Conservation (phyloP, 371 early-diverging fungal species). For the Mucor sp. region DNA sequence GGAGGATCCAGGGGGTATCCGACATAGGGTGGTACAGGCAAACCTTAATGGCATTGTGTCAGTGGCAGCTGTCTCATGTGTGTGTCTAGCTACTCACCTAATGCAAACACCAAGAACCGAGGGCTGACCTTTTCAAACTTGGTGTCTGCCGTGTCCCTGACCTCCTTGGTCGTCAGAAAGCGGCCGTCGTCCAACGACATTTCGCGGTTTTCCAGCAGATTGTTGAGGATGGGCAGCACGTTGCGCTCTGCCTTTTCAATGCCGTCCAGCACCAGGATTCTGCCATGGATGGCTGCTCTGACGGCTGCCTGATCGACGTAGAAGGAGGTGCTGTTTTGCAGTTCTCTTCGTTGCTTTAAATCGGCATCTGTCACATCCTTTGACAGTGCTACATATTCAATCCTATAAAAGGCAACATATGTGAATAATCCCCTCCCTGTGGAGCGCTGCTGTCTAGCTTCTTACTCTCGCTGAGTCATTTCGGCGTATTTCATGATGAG, state of each 20-base stretch:
- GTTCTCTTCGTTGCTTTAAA: constrained; percentile 84
- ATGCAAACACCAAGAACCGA: constrained; percentile 75
- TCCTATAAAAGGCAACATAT: constrained; percentile 27
- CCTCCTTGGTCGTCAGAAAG: constrained; percentile 72
- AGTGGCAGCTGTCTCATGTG: no score
- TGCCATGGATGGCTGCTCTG: constrained; percentile 80
- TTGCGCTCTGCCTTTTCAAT: constrained; percentile 88
- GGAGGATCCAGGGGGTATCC: constrained; percentile 87
- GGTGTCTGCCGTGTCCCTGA: constrained; percentile 44
- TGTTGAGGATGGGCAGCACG: constrained; percentile 85
- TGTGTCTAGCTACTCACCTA: constrained; percentile 57
- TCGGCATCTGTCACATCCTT: constrained; percentile 83
- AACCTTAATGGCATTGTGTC: constrained; percentile 30
- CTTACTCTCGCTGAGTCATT: constrained; percentile 61
- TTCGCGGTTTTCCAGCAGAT: constrained; percentile 86
- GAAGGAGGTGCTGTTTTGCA: constrained; percentile 69
- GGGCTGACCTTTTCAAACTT: constrained; percentile 76
- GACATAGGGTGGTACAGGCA: constrained; percentile 80
- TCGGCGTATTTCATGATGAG: constrained; percentile 77
- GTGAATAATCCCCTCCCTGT: background rate
- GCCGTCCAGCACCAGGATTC: constrained; percentile 81
- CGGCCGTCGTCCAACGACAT: constrained; percentile 88
- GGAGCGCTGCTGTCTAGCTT: background rate
- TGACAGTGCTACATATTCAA: constrained; percentile 80
- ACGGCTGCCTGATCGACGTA: constrained; percentile 83